These are phyloP conservation scores for Pilobolus umbonatus DNA, from an alignment of 192 early-diverging fungal species.

Conservation along the genomic window DNA sequence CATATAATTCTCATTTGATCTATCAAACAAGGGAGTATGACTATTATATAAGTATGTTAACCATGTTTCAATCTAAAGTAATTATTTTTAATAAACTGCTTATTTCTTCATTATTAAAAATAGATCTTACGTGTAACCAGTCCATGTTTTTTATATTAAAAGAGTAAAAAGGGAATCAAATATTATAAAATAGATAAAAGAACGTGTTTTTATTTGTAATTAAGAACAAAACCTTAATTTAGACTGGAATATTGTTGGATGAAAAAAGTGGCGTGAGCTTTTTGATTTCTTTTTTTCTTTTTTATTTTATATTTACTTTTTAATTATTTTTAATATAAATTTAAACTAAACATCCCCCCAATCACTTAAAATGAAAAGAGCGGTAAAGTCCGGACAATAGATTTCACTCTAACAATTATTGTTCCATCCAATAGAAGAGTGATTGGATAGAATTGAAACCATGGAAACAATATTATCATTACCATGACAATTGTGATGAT, in stretches of 20 bases:
- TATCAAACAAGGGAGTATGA: background rate
- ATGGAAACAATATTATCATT: too few relatives aligned
- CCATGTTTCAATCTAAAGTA: background rate
- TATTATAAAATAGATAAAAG: background rate
- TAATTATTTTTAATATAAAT: background rate
- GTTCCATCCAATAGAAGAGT: too few relatives aligned
- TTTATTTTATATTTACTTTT: background rate
- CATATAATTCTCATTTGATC: background rate
- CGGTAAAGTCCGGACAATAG: too few relatives aligned
- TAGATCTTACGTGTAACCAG: background rate
- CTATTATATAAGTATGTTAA: background rate
- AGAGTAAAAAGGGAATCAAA: background rate
- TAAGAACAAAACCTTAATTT: too few relatives aligned
- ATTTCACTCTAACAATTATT: too few relatives aligned
- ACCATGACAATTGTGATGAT: too few relatives aligned
- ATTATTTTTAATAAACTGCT: background rate
- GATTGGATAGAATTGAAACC: too few relatives aligned
- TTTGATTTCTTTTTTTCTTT: background rate
- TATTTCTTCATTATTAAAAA: background rate
- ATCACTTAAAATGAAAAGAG: constrained; percentile 2
- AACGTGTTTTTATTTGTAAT: background rate
- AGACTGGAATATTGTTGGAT: constrained; percentile 1
- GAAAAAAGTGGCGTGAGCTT: constrained; percentile 18
- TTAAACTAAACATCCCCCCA: background rate
- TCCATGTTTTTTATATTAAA: background rate